Evolutionary conservation across 768 basidiomycete species (phyloP).

Genomic region (Leucocoprinus leucothites): DNA sequence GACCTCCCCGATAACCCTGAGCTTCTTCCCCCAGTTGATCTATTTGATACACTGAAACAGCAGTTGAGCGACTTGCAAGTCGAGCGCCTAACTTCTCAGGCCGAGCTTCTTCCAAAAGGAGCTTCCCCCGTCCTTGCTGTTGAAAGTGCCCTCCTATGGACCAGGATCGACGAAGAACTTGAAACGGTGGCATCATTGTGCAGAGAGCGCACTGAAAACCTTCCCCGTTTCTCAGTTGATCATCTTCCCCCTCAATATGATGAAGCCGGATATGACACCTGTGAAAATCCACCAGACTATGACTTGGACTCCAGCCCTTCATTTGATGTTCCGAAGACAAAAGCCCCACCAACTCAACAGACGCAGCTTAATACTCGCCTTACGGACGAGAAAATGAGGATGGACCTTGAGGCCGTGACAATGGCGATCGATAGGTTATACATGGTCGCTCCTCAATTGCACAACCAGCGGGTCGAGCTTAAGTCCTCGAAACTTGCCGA

Average conservation of each 20-base stretch:
- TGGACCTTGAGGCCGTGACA: slow-evolving; percentile 84
- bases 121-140: slow-evolving; percentile 48
- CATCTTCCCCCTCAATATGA: slow-evolving; percentile 50
- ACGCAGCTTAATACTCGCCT: slow-evolving; percentile 23
- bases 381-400: slow-evolving; percentile 72
- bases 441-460: slow-evolving; percentile 79
- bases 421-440: slow-evolving; percentile 90
- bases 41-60: slow-evolving; percentile 60
- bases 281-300: slow-evolving; percentile 51
- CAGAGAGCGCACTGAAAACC: slow-evolving; percentile 48
- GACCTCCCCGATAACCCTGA: slow-evolving; percentile 15
- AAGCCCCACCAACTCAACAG: slow-evolving; percentile 22
- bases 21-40: slow-evolving; percentile 31
- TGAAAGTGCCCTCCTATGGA: slow-evolving; percentile 70
- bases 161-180: slow-evolving; percentile 68
- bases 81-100: slow-evolving; percentile 45
- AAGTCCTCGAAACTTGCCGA: slow-evolving; percentile 70
- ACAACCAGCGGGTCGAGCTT: slow-evolving; percentile 92
- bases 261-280: slow-evolving; percentile 24
- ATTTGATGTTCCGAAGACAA: slow-evolving; percentile 33
- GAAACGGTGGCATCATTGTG: slow-evolving; percentile 68
- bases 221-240: slow-evolving; percentile 28
- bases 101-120: slow-evolving; percentile 30
- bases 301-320: slow-evolving; percentile 35
- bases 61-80: slow-evolving; percentile 68